Conservation (phyloP, 345 rosid species). For the Linum lewisii region DNA sequence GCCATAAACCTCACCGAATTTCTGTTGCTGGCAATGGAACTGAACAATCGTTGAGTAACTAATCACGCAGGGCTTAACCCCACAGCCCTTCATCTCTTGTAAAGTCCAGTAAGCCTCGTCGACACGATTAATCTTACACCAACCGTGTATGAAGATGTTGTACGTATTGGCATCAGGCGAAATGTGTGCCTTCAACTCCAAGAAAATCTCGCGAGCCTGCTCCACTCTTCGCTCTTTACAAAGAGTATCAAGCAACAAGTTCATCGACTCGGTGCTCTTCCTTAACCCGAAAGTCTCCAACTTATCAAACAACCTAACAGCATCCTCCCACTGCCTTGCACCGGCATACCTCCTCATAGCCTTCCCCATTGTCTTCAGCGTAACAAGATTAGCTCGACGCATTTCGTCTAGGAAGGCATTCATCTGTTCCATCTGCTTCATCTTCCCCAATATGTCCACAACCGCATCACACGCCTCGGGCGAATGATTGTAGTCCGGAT, state of each 20-base stretch:
- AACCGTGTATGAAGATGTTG: constrained; percentile 75
- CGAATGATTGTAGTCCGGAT: constrained; percentile 32
- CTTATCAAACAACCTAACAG: constrained; percentile 50
- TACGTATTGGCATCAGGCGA: constrained; percentile 57
- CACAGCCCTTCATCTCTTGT: constrained; percentile 84
- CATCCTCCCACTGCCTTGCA: constrained; percentile 79
- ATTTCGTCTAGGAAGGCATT: constrained; percentile 47
- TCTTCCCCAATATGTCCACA: constrained; percentile 68
- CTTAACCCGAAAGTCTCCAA: constrained; percentile 46
- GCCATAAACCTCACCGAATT: constrained; percentile 44
- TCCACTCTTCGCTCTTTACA: constrained; percentile 71
- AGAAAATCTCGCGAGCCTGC: constrained; percentile 48
- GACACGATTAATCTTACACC: constrained; percentile 68
- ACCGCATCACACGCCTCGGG: constrained; percentile 38
- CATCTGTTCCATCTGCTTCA: constrained; percentile 61
- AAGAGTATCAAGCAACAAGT: constrained; percentile 63
- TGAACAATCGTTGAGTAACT: constrained; percentile 64
- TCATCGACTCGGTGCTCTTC: constrained; percentile 71
- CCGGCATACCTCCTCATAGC: constrained; percentile 76
- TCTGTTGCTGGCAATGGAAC: constrained; percentile 38
- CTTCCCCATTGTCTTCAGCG: constrained; percentile 45
- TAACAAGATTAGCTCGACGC: constrained; percentile 32
- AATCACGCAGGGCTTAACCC: constrained; percentile 49
- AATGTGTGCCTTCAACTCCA: constrained; percentile 50
- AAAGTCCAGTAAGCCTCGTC: constrained; percentile 86